Evolutionary conservation across 805 yeast species (phyloP), one percentile per base, ranked within the genome.

Genomic region (Starmerella etchellsii): DNA sequence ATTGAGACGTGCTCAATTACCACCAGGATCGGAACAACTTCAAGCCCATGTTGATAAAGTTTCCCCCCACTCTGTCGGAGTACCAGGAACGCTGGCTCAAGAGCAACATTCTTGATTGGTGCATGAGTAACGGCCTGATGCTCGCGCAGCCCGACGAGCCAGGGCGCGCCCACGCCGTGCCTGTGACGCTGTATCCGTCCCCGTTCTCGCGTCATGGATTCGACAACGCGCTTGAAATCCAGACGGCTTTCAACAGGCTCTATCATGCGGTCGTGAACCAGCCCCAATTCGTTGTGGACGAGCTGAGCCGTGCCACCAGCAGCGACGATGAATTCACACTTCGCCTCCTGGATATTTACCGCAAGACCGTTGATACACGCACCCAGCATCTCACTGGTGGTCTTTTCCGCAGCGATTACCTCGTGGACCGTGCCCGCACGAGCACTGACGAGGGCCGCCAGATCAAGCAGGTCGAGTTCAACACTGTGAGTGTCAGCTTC

Each of bases 391-490:
- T 82, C 28, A 71, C 85, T 0, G 66, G 87, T 34, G 97, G 96
- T 0, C 60, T 91, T 9, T 87, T 85, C 59, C 72, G 98, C 58
- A 79, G 93, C 0, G 98, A 91, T 56, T 91, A 88, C 54, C 75
- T 91, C 76, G 63, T 76, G 27, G 77, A 78, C 49, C 54, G 58
- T 22, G 42, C 45, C n/a, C 48, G 56, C 16, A 47, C 52, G 26
- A 51, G 41, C 22, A 21, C 20, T 21, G 55, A 55, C 59, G 42
- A 50, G 35, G 67, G 69, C 31, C 58, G 61, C 19, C 62, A 63
- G 37, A 79, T 88, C 54, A 87, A 88, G 56, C 98, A 91, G 60
- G 91, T 91, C 38, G 99, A 91, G 59, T 88, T 88, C 65, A 91
- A 91, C 61, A 87, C 98, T 1, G 83, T 91, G 3, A 81, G 95